Base-by-base conservation (phyloP, 768 basidiomycete species). In the Leccinum disarticulatum region DNA sequence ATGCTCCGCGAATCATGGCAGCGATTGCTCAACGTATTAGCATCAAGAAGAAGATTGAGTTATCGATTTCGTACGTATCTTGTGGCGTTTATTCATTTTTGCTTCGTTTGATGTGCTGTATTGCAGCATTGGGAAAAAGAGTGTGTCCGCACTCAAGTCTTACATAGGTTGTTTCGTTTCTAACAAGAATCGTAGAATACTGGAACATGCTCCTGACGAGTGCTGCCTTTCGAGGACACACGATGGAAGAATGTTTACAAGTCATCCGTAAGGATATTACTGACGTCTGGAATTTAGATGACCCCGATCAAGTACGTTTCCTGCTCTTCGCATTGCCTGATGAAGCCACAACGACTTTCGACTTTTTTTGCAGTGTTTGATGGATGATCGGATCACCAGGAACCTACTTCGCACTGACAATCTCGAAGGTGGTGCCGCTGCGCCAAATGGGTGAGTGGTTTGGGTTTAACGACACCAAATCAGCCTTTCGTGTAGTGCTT, bases 1-100 rank as follows among this genome's bases (percentile, higher is more conserved):
- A 66, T 52, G 64, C 52, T 3, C 60, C 64, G 1, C 56, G 54
- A 11, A 11, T 48, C 14, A 7, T 56, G 28, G 64, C 64, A 5
- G 15, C 55, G 30, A 66, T 66, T 6, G 64, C 64, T 30, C 64
- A 65, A 9, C 60, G 64, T 6, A 47, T 66, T 31, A 62, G 57
- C 3, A 54, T 66, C 25, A 65, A 65, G 51, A 48, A 62, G 13
- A 65, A 65, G 19, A 46, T 65, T 4, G 64, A 66, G 4, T n/a
- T 27, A 47, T 65, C 64, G 2, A 56, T 65, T 35, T 11, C 51
- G 64, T 62, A 62, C 3, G 59, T 52, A 4, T 2, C 13, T 6
- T 22, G 48, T 31, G 25, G 6, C 15, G 7, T 36, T 15, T 6
- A 2, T 15, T 8, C 5, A 19, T 49, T 6, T 5, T 6, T 25